phyloP scores from a whole-genome alignment of 2,329 filamentous ascomycete genomes.

The Phyllosticta capitalensis region DNA sequence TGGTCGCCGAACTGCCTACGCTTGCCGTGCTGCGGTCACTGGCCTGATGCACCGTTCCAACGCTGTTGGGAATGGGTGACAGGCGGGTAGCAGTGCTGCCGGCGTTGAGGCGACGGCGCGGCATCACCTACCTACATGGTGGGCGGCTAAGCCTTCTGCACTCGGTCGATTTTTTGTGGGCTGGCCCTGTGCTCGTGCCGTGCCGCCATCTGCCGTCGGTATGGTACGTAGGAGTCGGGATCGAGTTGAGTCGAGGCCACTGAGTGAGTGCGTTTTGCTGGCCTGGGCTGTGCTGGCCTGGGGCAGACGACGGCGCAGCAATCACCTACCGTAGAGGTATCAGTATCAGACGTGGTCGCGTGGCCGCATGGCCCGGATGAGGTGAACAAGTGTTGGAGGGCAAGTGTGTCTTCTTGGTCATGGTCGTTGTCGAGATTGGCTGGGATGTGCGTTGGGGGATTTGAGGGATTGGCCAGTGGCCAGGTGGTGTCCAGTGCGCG shows the following conservation, averaged over 20 bases:
- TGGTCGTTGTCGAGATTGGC: background rate
- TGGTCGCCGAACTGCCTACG: too few relatives aligned
- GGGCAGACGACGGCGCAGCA: background rate
- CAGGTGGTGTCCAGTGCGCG: background rate
- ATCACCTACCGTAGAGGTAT: background rate
- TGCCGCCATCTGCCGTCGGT: background rate
- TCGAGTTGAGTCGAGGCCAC: background rate
- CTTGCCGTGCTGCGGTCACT: too few relatives aligned
- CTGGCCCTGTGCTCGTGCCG: background rate
- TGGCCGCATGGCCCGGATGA: background rate
- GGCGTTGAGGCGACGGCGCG: background rate
- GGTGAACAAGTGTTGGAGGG: background rate
- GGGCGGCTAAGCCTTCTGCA: background rate
- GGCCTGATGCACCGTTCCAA: too few relatives aligned
- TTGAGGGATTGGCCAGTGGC: background rate
- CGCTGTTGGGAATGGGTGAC: too few relatives aligned
- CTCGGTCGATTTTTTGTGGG: background rate
- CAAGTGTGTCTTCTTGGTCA: background rate
- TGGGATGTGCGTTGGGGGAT: background rate
- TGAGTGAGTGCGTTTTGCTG: background rate
- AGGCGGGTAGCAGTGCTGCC: background rate
- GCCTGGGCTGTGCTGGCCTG: background rate
- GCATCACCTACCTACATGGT: background rate
- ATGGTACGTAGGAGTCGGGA: background rate
- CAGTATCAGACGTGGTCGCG: background rate